Conservation (phyloP, 345 rosid genomes). For the Eutrema japonicum region DNA sequence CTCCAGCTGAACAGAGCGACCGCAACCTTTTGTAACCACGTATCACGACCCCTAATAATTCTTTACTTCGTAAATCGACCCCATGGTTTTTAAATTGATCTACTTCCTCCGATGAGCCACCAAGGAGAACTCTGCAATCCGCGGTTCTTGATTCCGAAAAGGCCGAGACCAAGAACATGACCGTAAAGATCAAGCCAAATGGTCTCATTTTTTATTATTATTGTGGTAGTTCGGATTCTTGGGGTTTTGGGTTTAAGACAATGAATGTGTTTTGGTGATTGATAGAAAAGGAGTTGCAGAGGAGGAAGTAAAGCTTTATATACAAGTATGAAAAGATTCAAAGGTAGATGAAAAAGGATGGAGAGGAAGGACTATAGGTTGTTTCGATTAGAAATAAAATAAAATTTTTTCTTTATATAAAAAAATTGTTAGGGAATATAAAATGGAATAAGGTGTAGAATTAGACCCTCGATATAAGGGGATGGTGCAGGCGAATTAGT, state of each 20-base stretch:
- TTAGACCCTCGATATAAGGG: conserved; percentile 49
- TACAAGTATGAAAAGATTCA: conserved; percentile 44
- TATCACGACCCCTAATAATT: conserved; percentile 30
- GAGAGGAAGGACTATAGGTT: conserved; percentile 39
- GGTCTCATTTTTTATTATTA: conserved; percentile 45
- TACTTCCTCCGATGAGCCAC: conserved; percentile 19
- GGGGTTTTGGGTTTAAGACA: conserved; percentile 34
- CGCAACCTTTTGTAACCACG: conserved; percentile 37
- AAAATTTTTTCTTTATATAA: not conserved
- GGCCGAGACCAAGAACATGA: conserved; percentile 46
- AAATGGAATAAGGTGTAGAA: conserved; percentile 45
- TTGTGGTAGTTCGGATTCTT: conserved; percentile 18
- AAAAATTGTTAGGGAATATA: conserved; percentile 37
- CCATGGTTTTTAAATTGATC: conserved; percentile 26
- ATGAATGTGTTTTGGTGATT: conserved; percentile 42
- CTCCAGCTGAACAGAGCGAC: conserved; percentile 31
- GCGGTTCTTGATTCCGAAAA: conserved; percentile 43
- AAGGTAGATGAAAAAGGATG: conserved; percentile 49
- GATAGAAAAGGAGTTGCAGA: conserved; percentile 42
- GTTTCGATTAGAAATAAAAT: conserved; percentile 3
- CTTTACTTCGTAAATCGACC: conserved; percentile 22
- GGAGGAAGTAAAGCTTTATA: conserved; percentile 45
- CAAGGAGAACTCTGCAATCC: conserved; percentile 45
- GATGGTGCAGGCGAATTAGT: conserved; percentile 43
- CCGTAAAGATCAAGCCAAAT: conserved; percentile 40